Evolutionary conservation across 768 basidiomycete species (phyloP).

Genomic region (Lyophyllum atratum): DNA sequence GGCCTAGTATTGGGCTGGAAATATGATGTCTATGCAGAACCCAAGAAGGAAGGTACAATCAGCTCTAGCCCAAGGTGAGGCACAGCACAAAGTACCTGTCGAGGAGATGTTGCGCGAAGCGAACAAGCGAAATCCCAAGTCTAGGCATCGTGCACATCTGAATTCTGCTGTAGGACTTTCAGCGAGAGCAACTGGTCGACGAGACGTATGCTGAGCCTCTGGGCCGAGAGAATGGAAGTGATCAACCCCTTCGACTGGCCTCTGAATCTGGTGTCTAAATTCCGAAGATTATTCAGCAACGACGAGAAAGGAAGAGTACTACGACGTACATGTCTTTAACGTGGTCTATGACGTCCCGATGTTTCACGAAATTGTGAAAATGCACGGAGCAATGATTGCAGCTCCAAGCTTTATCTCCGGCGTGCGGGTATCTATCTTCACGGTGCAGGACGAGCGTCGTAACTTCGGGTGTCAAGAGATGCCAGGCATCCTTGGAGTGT

Average conservation of each 20-base stretch:
- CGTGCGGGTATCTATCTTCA: slow-evolving; percentile 18
- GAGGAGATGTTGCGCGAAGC: not conserved
- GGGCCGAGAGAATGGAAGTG: not conserved
- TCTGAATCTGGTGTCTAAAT: not conserved
- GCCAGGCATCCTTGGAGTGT: slow-evolving; percentile 12
- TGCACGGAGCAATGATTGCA: slow-evolving; percentile 24
- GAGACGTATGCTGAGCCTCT: not conserved
- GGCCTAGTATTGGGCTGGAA: not conserved
- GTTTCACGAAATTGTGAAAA: not conserved
- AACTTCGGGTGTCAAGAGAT: slow-evolving; percentile 21
- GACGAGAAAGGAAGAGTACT: no score
- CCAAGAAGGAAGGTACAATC: not conserved
- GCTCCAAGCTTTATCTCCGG: slow-evolving; percentile 17
- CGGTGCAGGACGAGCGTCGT: slow-evolving; percentile 22
- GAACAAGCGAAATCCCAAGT: not conserved
- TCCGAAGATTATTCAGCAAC: not conserved
- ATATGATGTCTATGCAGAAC: not conserved
- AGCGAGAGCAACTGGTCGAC: not conserved
- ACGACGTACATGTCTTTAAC: not conserved
- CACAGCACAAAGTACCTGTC: not conserved
- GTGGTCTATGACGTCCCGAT: not conserved
- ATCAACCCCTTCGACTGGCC: not conserved
- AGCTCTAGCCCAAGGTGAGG: not conserved
- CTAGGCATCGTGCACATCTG: not conserved
- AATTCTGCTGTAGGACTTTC: not conserved